Evolutionary conservation across 2,329 filamentous ascomycete genomes (phyloP), one percentile per base, ranked within the genome.

Genomic region (Talaromyces sp.): DNA sequence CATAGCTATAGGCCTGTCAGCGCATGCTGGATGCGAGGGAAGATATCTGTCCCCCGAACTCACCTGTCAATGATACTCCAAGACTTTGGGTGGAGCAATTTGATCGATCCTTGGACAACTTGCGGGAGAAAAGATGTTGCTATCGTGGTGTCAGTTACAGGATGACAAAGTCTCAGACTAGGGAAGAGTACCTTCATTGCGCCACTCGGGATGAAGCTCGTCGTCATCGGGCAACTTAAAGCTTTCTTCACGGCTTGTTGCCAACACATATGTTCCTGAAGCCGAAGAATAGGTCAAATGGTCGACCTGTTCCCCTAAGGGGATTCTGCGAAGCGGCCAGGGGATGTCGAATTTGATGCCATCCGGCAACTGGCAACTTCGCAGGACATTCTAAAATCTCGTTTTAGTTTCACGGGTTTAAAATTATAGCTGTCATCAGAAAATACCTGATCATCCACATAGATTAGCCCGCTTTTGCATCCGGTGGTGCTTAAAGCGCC

Each of bases 191-290:
- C 86, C 82, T 75, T 96, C 93, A 64, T 85, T 85, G 27, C 88
- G 85, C 86, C 92, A 94, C 65, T 95, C 90, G 40, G 85, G 82
- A 65, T 96, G 90, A 65, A 91, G 87, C 62, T 96, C 88, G 65
- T 93, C 93, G 67, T 96, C 92, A 59, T 90, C 90, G 1, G 92
- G 91, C 27, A 97, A 83, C 73, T 92, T 89, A 71, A 96, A 98
- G 3, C 87, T 85, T 56, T 88, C 86, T 30, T 76, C 71, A 7
- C 81, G 79, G 64, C 87, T 89, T 61, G 90, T 93, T 4, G 87
- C 91, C 16, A 94, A 79, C 1, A 92, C 86, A 70, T 96, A 97
- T 0, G 89, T 86, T 27, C 87, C 85, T 50, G 89, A 89, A 0
- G 87, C 85, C 1, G 87, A 80, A 70, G 96, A 93, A 70, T 93